Conservation (phyloP, 495 filamentous ascomycete genomes). For the Hypoxylon fuscum region DNA sequence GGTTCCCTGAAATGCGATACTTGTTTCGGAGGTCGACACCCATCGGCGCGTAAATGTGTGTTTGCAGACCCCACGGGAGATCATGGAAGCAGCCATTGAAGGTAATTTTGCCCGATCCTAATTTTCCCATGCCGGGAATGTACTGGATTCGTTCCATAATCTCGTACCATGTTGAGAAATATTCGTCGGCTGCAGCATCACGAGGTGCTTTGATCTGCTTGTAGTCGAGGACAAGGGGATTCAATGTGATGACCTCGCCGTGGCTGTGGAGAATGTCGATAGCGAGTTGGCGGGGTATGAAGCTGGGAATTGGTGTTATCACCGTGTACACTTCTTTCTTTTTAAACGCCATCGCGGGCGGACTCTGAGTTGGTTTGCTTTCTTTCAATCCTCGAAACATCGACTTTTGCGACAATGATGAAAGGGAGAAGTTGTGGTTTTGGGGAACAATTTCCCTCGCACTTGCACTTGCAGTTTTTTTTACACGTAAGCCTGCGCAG, state of each 20-base stretch:
- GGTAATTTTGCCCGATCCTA: conserved; percentile 68
- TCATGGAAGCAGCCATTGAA: conserved; percentile 84
- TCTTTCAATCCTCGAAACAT: conserved; percentile 1
- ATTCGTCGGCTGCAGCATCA: conserved; percentile 72
- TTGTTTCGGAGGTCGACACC: conserved; percentile 60
- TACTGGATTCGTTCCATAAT: conserved; percentile 71
- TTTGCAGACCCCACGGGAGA: conserved; percentile 72
- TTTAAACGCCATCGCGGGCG: conserved; percentile 51
- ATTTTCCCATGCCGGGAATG: conserved; percentile 67
- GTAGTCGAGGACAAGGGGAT: conserved; percentile 75
- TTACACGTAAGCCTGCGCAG: conserved; percentile 35
- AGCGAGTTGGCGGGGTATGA: conserved; percentile 56
- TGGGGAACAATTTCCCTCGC: conserved; percentile 14
- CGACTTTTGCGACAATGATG: conserved; percentile 4
- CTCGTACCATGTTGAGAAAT: conserved; percentile 76
- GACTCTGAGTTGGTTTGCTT: neutral
- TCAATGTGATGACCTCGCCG: conserved; percentile 76
- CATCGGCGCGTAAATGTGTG: conserved; percentile 76
- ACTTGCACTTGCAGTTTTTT: no score
- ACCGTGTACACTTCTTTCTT: conserved; percentile 60
- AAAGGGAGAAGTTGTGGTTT: conserved; percentile 8
- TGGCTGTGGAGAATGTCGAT: conserved; percentile 60
- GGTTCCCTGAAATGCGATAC: conserved; percentile 66
- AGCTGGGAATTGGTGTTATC: conserved; percentile 58
- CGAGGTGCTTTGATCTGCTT: conserved; percentile 69